phyloP scores from a whole-genome alignment of 1,284 basidiomycete genomes.

The Naganishia albida region DNA sequence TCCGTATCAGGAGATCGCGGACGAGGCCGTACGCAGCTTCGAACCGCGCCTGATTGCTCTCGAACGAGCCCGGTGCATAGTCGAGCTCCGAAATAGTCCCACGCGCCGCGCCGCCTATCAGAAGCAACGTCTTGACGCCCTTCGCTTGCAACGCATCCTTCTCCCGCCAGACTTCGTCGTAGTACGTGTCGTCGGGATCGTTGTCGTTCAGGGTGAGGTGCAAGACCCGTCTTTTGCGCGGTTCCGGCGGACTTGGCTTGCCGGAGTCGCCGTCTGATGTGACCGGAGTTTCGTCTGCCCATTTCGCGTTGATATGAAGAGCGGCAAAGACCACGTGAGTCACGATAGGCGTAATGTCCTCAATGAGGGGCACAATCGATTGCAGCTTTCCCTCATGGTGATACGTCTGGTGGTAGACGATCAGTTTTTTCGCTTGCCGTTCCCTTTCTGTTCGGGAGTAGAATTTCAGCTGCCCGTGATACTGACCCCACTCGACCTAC shows the following conservation, averaged over 20 bases:
- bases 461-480: neutral
- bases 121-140: slow-evolving; percentile 23
- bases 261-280: neutral
- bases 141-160: slow-evolving; percentile 3
- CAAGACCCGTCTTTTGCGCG: slow-evolving; percentile 6
- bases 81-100: slow-evolving; percentile 25
- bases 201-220: slow-evolving; percentile 19
- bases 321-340: slow-evolving; percentile 26
- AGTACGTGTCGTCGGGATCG: slow-evolving; percentile 7
- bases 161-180: slow-evolving; percentile 24
- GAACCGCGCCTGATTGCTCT: slow-evolving; percentile 19
- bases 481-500: neutral
- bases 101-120: slow-evolving; percentile 17
- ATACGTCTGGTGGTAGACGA: slow-evolving; percentile 25
- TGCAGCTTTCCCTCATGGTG: slow-evolving; percentile 24
- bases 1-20: slow-evolving; percentile 23
- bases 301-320: slow-evolving; percentile 17
- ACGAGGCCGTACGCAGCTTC: slow-evolving; percentile 23
- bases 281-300: neutral
- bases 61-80: slow-evolving; percentile 22
- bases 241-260: neutral
- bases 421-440: slow-evolving; percentile 12
- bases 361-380: slow-evolving; percentile 21
- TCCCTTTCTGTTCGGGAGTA: neutral
- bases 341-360: slow-evolving; percentile 9